Evolutionary conservation across 2,329 filamentous ascomycete species (phyloP).

Genomic region (Didymella keratinophila): DNA sequence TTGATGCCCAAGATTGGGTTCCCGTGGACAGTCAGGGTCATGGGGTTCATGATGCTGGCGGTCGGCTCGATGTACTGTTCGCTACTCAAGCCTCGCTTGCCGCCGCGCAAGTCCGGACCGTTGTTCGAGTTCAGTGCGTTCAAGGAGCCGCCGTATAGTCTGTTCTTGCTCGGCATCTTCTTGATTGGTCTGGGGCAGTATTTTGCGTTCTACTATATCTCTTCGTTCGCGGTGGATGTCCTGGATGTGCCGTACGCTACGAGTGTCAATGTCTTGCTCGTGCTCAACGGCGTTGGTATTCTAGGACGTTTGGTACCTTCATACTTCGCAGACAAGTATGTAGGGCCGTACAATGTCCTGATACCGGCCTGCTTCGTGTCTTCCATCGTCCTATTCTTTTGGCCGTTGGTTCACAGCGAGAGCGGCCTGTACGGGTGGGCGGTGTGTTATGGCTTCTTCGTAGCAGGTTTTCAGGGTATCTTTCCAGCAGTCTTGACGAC

Average conservation of each 20-base stretch:
- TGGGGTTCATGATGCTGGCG: conserved; percentile 67
- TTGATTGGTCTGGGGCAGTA: conserved; percentile 48
- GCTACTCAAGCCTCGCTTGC: conserved; percentile 53
- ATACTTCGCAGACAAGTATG: conserved; percentile 60
- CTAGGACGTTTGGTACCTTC: conserved; percentile 62
- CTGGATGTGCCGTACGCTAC: conserved; percentile 59
- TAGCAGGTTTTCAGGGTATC: conserved; percentile 56
- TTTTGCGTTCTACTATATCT: conserved; percentile 58
- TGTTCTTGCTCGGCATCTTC: conserved; percentile 49
- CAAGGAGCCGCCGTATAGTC: conserved; percentile 51
- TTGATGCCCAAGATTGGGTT: conserved; percentile 69
- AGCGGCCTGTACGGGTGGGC: conserved; percentile 55
- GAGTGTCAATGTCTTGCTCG: conserved; percentile 64
- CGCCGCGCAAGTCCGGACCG: conserved; percentile 54
- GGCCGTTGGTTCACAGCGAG: conserved; percentile 60
- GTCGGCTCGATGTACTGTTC: conserved; percentile 48
- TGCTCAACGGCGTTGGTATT: conserved; percentile 65
- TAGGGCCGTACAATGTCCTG: conserved; percentile 65
- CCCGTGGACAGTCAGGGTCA: conserved; percentile 68
- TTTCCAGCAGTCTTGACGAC: conserved; percentile 55
- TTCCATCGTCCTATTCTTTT: conserved; percentile 62
- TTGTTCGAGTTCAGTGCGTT: conserved; percentile 54
- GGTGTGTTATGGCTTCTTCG: conserved; percentile 55
- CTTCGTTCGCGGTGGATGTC: conserved; percentile 51
- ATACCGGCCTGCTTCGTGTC: conserved; percentile 60